Evolutionary conservation across 208 protist genomes (phyloP), one percentile per base, ranked within the genome.

Genomic region (Polymyxa betae): DNA sequence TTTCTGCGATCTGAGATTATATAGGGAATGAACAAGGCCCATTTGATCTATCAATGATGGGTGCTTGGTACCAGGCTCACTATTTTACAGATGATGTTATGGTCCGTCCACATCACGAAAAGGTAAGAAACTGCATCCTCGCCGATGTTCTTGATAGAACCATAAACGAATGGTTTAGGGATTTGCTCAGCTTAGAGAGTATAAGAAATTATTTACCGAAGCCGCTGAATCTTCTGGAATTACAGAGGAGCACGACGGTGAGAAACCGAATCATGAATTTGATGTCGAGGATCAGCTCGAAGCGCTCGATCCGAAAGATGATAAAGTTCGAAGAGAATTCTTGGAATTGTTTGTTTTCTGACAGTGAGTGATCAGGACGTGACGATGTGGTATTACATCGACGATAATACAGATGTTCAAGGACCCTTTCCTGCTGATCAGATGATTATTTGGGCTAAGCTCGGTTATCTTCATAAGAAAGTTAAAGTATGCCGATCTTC

Each of bases 221-320:
- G 72, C 72, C 16, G 72, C 72, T 20, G 49, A 5, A 24, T 5
- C 49, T 60, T 5, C n/a, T n/a, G 72, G 40, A 82, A n/a, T 82
- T 82, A 43, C 40, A 20, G n/a, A n/a, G n/a, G n/a, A n/a, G n/a
- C 72, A 12, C 24, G 5, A 5, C 5, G 35, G 10, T 82, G 72
- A 82, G 5, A 60, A 60, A 29, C 12, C 49, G 24, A 5, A 5
- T 35, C 72, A 82, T 43, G 72, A 82, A 43, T 82, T 82, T 43
- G 35, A 82, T 82, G 72, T 40, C 5, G 72, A 82, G 10, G 72
- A 82, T 40, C 72, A 82, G 72, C 5, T 82, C 72, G 72, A 82
- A 82, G 72, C 5, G 35, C 72, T 24, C 24, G 49, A 5, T 5
- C 49, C 49, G 5, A 60, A 60, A 60, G 49, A 5, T 60, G 49